Conservation (phyloP, 2,329 filamentous ascomycete species). For the Thelonectria blattea region DNA sequence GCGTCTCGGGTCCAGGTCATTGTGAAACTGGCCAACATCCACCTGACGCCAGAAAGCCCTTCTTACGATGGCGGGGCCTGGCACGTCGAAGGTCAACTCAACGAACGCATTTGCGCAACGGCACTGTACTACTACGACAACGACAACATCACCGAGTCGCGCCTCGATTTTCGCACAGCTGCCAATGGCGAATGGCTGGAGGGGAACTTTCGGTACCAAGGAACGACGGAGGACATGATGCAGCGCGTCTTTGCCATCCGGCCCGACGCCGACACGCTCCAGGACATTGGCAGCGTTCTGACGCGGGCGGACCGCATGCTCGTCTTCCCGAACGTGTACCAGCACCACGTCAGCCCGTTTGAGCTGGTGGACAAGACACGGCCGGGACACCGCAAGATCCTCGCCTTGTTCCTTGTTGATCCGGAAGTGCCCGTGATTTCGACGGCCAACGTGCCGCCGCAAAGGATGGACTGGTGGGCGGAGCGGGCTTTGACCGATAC, state of each 20-base stretch:
- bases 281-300: constrained; percentile 53
- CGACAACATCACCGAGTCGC: constrained; percentile 63
- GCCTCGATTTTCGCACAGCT: constrained; percentile 56
- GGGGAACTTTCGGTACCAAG: constrained; percentile 30
- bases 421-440: constrained; percentile 53
- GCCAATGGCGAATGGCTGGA: constrained; percentile 40
- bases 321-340: constrained; percentile 60
- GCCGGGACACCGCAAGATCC: constrained; percentile 64
- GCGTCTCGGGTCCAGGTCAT: constrained; percentile 61
- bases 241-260: constrained; percentile 44
- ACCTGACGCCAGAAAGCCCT: constrained; percentile 64
- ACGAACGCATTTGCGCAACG: constrained; percentile 69
- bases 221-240: constrained; percentile 45
- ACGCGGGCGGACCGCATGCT: constrained; percentile 56
- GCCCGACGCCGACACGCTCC: constrained; percentile 26
- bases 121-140: constrained; percentile 67
- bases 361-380: constrained; percentile 55
- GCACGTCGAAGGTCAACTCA: constrained; percentile 62
- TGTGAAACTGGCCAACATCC: constrained; percentile 66
- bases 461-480: constrained; percentile 49
- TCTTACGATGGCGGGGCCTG: constrained; percentile 59
- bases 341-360: constrained; percentile 61
- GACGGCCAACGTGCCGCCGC: constrained; percentile 53
- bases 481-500: neutral
- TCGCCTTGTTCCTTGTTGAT: constrained; percentile 67